Base-by-base conservation (phyloP, 2,329 filamentous ascomycete species). In the Botrytis sinoallii region DNA sequence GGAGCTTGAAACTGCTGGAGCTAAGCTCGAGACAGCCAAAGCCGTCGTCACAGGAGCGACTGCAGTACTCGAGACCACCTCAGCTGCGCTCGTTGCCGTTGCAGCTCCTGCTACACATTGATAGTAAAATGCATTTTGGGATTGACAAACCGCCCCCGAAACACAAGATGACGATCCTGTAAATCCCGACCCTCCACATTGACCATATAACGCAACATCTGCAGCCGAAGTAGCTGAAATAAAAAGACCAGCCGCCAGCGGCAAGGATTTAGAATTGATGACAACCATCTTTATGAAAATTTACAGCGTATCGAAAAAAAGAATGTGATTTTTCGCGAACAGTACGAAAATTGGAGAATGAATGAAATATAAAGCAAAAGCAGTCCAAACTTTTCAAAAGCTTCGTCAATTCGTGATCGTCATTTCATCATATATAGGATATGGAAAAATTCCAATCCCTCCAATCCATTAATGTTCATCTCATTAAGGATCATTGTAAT, bases 121-220 rank as follows among this genome's bases (percentile, higher is more conserved):
- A 59, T 59, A 70, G 18, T 70, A 70, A 38, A 25, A 70, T 44
- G 68, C 55, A 61, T 70, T 70, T 46, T 61, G 68, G 20, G 52
- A 60, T 44, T 70, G 68, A 61, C 68, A 70, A 48, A 61, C 55
- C 4, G n/a, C 57, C 7, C 80, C 81, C 25, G 79, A 77, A 40
- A 79, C 77, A 73, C 81, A 82, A 48, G 74, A 77, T 12, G 77
- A 80, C 14, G 75, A 70, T 52, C 80, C 81, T 18, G 76, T 78
- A 73, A 75, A 82, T 44, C 77, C 77, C 25, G 71, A 59, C 38
- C 81, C 81, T 70, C 80, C 80, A 75, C 80, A 76, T 66, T 76
- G 75, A 40, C 70, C 75, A 60, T 73, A 76, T 20, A 70, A 57
- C 29, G 55, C 68, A 25, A 70, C 40, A 38, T 70, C 68, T 59